These are phyloP conservation scores for Penicillium sp. DNA, from an alignment of 2,329 filamentous ascomycete species.

Conservation along the genomic window DNA sequence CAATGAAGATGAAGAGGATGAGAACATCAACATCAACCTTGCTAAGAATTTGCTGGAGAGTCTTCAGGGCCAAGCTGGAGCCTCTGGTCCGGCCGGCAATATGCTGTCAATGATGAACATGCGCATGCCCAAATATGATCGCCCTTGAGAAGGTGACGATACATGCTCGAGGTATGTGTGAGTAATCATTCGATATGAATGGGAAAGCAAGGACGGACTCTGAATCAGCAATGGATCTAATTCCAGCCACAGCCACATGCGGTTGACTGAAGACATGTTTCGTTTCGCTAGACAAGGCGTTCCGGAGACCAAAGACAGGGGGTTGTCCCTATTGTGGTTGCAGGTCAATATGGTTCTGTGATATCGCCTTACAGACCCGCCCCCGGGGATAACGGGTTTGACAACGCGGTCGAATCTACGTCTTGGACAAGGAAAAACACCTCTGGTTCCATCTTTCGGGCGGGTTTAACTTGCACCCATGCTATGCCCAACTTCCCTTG, in stretches of 20 bases:
- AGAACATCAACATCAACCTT: constrained; percentile 80
- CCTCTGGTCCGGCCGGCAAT: constrained; percentile 82
- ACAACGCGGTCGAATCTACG: background rate
- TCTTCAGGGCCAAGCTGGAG: constrained; percentile 84
- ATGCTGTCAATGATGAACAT: constrained; percentile 83
- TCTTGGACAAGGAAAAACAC: background rate
- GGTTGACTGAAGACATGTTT: background rate
- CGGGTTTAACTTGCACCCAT: background rate
- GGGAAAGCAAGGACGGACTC: background rate
- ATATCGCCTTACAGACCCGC: background rate
- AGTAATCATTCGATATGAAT: background rate
- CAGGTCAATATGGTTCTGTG: background rate
- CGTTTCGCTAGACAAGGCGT: background rate
- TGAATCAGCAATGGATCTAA: background rate
- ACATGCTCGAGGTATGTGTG: background rate
- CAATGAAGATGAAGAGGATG: constrained; percentile 45
- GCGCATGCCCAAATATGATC: constrained; percentile 73
- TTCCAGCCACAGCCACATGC: background rate
- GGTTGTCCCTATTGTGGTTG: background rate
- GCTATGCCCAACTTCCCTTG: background rate
- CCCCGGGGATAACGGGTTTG: background rate
- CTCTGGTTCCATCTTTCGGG: background rate
- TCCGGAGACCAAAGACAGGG: background rate
- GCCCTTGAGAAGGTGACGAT: constrained; percentile 14
- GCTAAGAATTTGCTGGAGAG: constrained; percentile 88